A percentile compares a stretch with the other conserved stretches of the same genome.
Conservation (phyloP, 495 filamentous ascomycete species). For the Viridothelium virens region DNA sequence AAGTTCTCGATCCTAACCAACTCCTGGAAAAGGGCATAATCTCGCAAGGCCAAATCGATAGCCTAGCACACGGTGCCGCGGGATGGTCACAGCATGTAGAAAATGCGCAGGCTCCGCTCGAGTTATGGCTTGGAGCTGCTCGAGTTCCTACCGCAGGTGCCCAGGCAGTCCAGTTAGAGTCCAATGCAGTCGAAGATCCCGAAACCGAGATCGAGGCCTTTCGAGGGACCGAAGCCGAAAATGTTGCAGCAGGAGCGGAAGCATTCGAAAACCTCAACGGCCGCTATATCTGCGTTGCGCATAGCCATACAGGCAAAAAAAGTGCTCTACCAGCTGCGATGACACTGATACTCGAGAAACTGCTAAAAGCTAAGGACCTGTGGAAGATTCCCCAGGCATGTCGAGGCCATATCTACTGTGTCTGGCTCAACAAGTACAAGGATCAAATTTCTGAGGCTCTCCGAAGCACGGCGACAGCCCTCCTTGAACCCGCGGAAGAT, state of each 20-base stretch:
- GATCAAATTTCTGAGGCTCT: conserved; percentile 29
- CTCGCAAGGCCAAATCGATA: conserved; percentile 51
- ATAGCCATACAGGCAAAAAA: conserved; percentile 42
- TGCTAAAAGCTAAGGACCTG: conserved; percentile 42
- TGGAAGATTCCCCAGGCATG: conserved; percentile 46
- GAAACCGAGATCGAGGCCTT: conserved; percentile 61
- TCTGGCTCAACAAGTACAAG: conserved; percentile 1
- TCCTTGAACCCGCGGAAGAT: conserved; percentile 32
- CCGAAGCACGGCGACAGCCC: conserved; percentile 39
- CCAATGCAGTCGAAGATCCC: conserved; percentile 51
- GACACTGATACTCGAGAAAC: conserved; percentile 30
- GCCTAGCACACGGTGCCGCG: conserved; percentile 48
- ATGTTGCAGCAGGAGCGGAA: conserved; percentile 41
- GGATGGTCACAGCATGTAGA: conserved; percentile 43
- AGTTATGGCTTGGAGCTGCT: conserved; percentile 54
- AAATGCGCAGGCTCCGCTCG: conserved; percentile 43
- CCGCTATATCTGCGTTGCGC: conserved; percentile 38
- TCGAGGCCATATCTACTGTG: conserved; percentile 54
- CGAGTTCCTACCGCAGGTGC: conserved; percentile 35
- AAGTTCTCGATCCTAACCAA: conserved; percentile 40
- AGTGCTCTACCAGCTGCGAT: conserved; percentile 17
- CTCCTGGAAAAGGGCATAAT: conserved; percentile 52
- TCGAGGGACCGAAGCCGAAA: conserved; percentile 58
- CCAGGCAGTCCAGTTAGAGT: conserved; percentile 24
- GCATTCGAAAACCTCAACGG: conserved; percentile 51